These are phyloP conservation scores for Floccularia luteovirens DNA, from an alignment of 768 basidiomycete species.

Conservation along the genomic window DNA sequence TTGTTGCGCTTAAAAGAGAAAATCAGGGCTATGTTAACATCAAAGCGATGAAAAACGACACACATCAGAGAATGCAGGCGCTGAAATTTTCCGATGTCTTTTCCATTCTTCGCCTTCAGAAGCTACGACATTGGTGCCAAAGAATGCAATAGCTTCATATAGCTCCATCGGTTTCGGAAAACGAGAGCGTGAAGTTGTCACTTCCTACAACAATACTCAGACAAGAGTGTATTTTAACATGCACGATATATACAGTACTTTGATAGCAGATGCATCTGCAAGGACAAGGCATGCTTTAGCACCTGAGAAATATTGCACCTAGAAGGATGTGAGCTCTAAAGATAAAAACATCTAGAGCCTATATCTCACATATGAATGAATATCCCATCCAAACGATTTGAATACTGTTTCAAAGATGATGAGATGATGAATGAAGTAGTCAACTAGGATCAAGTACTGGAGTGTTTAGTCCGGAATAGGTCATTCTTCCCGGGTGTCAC, in stretches of 20 bases:
- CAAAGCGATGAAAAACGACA: conserved; percentile 6
- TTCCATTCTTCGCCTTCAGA: conserved; percentile 29
- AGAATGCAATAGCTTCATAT: conserved; percentile 37
- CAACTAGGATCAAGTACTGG: background rate
- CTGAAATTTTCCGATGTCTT: conserved; percentile 47
- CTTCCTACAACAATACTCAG: conserved; percentile 25
- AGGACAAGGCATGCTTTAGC: conserved; percentile 9
- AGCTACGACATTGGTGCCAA: conserved; percentile 49
- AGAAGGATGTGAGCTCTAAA: background rate
- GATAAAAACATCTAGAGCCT: background rate
- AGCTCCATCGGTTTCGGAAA: conserved; percentile 44
- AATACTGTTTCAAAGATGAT: background rate
- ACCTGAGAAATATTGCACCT: background rate
- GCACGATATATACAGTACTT: conserved; percentile 9
- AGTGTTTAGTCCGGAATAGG: background rate
- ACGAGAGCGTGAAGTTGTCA: conserved; percentile 32
- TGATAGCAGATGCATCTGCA: conserved; percentile 23
- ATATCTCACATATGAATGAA: conserved; percentile 2
- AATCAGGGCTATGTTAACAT: background rate
- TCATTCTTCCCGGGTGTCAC: background rate
- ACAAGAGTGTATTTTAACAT: background rate
- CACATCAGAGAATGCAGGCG: conserved; percentile 55
- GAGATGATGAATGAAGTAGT: background rate
- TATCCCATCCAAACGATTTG: conserved; percentile 3
- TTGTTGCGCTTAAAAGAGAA: conserved; percentile 23